Percentiles rank a stretch among this genome's conserved stretches.
phyloP scores from a whole-genome alignment of 805 yeast species.

The Ogataea minuta region DNA sequence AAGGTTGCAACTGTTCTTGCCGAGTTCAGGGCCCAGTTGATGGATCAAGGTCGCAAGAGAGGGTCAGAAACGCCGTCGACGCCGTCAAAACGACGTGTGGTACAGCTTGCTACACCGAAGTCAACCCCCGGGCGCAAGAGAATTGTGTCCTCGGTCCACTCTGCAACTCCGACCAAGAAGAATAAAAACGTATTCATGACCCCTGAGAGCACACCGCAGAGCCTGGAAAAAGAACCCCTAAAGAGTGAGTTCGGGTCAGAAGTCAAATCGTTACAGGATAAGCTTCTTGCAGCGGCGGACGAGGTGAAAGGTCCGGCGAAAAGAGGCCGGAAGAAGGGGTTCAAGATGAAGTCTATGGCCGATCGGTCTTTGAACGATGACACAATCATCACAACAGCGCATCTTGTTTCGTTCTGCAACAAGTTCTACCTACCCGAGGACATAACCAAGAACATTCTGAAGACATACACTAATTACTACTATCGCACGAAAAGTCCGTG shows the following conservation, averaged over 20 bases:
- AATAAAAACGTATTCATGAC: slow-evolving; percentile 11
- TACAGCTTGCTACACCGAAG: slow-evolving; percentile 13
- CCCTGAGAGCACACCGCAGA: slow-evolving; percentile 26
- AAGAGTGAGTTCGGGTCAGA: slow-evolving; percentile 6
- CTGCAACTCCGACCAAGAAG: slow-evolving; percentile 2
- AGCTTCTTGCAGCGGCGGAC: slow-evolving; percentile 18
- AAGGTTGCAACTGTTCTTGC: slow-evolving; percentile 41
- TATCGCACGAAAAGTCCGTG: slow-evolving; percentile 61
- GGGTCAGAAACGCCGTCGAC: slow-evolving; percentile 9
- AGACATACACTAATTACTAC: slow-evolving; percentile 48
- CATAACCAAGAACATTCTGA: slow-evolving; percentile 48
- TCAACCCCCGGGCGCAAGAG: slow-evolving; percentile 22
- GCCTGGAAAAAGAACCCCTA: background rate
- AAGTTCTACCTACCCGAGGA: slow-evolving; percentile 59
- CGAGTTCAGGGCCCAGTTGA: slow-evolving; percentile 42
- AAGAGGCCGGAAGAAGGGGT: slow-evolving; percentile 19
- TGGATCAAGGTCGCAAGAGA: slow-evolving; percentile 25
- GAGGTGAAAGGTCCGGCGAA: slow-evolving; percentile 11
- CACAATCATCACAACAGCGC: slow-evolving; percentile 34
- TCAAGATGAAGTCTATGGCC: slow-evolving; percentile 16
- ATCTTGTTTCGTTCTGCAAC: slow-evolving; percentile 52
- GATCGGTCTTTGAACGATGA: slow-evolving; percentile 13
- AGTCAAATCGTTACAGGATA: slow-evolving; percentile 17
- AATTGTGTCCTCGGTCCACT: no score
- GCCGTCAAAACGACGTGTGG: slow-evolving; percentile 28